A percentile compares a stretch with the other conserved stretches of the same genome.
Conservation (phyloP, 2,329 filamentous ascomycete species). For the Clarireedia monteithiana region DNA sequence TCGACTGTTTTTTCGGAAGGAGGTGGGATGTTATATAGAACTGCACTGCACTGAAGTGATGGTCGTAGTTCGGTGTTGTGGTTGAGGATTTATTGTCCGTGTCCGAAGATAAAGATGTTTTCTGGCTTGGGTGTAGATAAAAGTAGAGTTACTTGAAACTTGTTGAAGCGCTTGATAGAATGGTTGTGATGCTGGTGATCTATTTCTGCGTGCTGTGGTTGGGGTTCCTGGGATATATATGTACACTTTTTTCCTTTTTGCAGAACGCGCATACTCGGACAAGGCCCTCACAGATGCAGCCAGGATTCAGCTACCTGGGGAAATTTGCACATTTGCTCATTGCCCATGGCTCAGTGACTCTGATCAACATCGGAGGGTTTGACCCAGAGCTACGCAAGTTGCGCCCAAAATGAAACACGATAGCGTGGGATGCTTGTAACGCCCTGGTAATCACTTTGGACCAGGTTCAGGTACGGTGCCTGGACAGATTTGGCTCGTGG, state of each 20-base stretch:
- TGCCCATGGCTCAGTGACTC: conserved; percentile 2
- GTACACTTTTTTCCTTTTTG: background rate
- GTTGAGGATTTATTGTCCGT: background rate
- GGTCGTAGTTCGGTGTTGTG: background rate
- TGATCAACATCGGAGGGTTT: conserved; percentile 9
- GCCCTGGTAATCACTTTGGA: conserved; percentile 8
- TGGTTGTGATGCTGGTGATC: conserved; percentile 3
- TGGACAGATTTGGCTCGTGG: background rate
- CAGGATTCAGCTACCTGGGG: conserved; percentile 7
- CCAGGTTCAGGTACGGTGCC: conserved; percentile 5
- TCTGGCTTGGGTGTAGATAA: background rate
- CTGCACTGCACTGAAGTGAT: background rate
- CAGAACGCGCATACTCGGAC: background rate
- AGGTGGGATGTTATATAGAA: conserved; percentile 6
- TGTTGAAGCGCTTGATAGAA: conserved; percentile 4
- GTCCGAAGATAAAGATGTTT: conserved; percentile 6
- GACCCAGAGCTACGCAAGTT: conserved; percentile 5
- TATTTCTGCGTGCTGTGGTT: conserved; percentile 1
- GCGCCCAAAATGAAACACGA: conserved; percentile 27
- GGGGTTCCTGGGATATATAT: conserved; percentile 11
- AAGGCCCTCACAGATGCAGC: conserved; percentile 1
- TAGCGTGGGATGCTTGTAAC: conserved; percentile 27
- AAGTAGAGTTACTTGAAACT: background rate
- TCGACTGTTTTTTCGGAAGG: background rate
- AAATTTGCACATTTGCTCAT: conserved; percentile 7